Base-by-base conservation (phyloP, 371 early-diverging fungal species). In the Mortierella sp. region DNA sequence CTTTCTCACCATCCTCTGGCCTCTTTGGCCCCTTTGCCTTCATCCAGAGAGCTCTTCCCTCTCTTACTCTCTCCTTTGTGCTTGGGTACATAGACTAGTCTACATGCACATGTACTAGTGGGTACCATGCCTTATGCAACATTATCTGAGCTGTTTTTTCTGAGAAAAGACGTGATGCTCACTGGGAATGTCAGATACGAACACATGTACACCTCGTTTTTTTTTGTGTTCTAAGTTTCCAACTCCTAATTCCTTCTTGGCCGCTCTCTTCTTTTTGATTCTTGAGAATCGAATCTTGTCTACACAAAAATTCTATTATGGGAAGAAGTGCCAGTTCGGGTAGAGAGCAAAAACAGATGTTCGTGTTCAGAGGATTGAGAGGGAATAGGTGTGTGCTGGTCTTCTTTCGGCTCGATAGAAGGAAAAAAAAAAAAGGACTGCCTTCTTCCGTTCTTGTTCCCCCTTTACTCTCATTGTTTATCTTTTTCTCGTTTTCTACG, bases 161-260 rank as follows among this genome's bases (percentile, higher is more conserved):
- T 48, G 50, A 48, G 55, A 24, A 55, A 55, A 55, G 55, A 55
- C 24, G 1, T 55, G 55, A 55, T 55, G 55, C 55, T 55, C 55
- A 55, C 55, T n/a, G n/a, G 55, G 50, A 55, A 55, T 55, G 55
- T 55, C 55, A 24, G 52, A n/a, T 55, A 55, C 55, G n/a, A 55
- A 55, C 55, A 55, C 55, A 24, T 55, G 55, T 55, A 55, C 55
- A 55, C 55, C 55, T 55, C n/a, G 55, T 55, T 55, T 55, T 55
- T 55, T 55, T 55, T 55, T 21, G 21, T 24, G 16, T n/a, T 52
- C 50, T 16, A 48, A 48, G 6, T 52, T 19, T 19, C 19, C 19
- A 19, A 19, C 19, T 19, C 14, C 19, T 52, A 19, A 19, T 52
- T 52, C 6, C 52, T 52, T 21, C 52, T 52, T 55, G 6, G 55